Evolutionary conservation across 192 early-diverging fungal genomes (phyloP).

Genomic region (Umbelopsis isabellina): DNA sequence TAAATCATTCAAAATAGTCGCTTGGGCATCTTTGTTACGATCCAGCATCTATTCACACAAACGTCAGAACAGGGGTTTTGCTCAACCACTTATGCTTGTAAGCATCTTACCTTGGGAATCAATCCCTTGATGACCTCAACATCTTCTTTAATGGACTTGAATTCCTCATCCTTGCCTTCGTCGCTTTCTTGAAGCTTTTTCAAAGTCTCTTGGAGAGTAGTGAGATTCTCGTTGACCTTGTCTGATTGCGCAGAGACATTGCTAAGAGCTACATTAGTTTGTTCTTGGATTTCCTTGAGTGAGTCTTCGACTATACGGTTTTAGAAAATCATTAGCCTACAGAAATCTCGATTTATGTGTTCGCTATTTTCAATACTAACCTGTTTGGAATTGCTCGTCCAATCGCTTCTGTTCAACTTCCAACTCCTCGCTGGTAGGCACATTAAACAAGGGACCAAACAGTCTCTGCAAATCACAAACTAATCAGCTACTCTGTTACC

Average conservation of each 20-base stretch:
- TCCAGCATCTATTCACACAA: slow-evolving; percentile 63
- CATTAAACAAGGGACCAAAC: slow-evolving; percentile 61
- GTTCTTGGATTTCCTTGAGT: slow-evolving; percentile 63
- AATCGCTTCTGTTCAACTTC: slow-evolving; percentile 72
- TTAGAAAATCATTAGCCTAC: no score
- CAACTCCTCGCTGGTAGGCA: slow-evolving; percentile 68
- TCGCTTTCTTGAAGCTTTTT: slow-evolving; percentile 68
- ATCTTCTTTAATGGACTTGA: slow-evolving; percentile 75
- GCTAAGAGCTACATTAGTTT: slow-evolving; percentile 64
- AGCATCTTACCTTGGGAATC: slow-evolving; percentile 69
- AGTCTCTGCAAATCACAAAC: slow-evolving; percentile 48
- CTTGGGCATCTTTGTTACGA: slow-evolving; percentile 72
- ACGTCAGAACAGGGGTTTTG: neutral
- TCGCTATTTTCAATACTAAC: slow-evolving; percentile 19
- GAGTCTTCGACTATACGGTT: slow-evolving; percentile 39
- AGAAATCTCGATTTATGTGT: neutral
- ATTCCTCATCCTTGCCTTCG: slow-evolving; percentile 65
- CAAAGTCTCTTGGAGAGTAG: slow-evolving; percentile 62
- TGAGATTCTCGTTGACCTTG: slow-evolving; percentile 72
- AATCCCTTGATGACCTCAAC: slow-evolving; percentile 71
- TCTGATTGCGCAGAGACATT: slow-evolving; percentile 68
- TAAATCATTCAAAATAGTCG: slow-evolving; percentile 70
- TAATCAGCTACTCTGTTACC: neutral
- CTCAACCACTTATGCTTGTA: neutral
- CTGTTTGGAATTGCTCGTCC: slow-evolving; percentile 62